phyloP scores from a whole-genome alignment of 441 rosid genomes.

The Eutrema salsugineum region DNA sequence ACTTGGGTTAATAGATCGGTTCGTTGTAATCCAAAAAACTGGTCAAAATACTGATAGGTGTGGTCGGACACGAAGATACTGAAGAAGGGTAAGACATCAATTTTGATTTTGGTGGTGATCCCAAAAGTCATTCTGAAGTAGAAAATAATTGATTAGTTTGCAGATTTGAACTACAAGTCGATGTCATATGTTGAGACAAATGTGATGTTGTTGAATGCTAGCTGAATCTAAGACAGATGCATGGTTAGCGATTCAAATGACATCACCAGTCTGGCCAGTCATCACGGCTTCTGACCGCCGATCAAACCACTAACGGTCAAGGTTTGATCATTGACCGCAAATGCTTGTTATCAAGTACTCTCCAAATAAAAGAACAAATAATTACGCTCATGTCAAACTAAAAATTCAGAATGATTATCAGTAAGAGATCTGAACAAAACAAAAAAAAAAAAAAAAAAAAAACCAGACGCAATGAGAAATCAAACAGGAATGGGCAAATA shows the following conservation, averaged over 20 bases:
- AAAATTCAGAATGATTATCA: neutral
- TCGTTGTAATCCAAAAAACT: too few species aligned
- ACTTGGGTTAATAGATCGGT: too few species aligned
- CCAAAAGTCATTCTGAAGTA: neutral
- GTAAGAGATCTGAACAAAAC: neutral
- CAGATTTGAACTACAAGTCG: neutral
- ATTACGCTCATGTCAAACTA: neutral
- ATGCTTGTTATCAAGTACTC: too few species aligned
- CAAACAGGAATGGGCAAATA: slow-evolving; percentile 16
- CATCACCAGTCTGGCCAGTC: too few species aligned
- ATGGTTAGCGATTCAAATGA: too few species aligned
- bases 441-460: too few species aligned
- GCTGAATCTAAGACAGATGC: too few species aligned
- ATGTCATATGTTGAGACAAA: neutral
- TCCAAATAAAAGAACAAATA: neutral
- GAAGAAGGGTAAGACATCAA: neutral
- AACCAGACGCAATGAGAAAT: neutral
- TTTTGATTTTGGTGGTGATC: too few species aligned
- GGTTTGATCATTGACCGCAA: too few species aligned
- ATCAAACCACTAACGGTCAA: too few species aligned
- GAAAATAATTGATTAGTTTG: neutral
- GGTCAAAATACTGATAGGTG: too few species aligned
- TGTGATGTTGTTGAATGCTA: neutral
- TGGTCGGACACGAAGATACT: neutral
- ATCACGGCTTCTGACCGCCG: too few species aligned